phyloP scores from a whole-genome alignment of 345 rosid genomes.

The Citrus maxima region DNA sequence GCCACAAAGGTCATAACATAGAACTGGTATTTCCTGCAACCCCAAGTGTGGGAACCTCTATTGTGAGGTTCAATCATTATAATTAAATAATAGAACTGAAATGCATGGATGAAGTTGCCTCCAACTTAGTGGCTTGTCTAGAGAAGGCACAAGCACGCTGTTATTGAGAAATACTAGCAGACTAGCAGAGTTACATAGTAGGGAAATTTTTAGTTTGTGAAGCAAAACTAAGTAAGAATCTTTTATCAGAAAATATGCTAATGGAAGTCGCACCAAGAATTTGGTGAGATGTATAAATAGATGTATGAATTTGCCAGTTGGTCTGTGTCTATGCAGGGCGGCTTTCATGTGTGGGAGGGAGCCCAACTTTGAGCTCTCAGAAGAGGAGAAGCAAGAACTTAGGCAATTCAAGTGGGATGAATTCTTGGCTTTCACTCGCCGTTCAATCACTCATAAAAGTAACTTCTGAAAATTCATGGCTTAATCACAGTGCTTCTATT shows the following conservation, averaged over 20 bases:
- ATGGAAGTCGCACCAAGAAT: background rate
- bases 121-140: background rate
- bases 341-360: constrained; percentile 99
- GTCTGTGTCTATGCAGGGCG: constrained; percentile 51
- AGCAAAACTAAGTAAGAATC: background rate
- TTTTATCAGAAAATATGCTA: background rate
- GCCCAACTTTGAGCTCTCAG: constrained; percentile 81
- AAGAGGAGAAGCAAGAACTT: constrained; percentile 76
- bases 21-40: background rate
- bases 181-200: background rate
- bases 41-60: background rate
- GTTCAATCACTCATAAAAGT: constrained; percentile 85
- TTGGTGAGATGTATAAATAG: constrained; percentile 7
- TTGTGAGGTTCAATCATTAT: background rate
- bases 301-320: constrained; percentile 1
- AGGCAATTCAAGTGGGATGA: constrained; percentile 78
- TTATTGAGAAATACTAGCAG: background rate
- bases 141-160: background rate
- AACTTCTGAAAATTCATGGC: constrained; percentile 16
- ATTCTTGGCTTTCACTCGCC: constrained; percentile 79
- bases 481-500: background rate
- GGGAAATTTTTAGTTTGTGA: background rate
- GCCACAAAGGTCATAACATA: background rate
- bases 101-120: background rate
- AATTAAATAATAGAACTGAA: background rate